Conservation (phyloP, 108 stramenopile species). For the Poteriospumella lacustris region DNA sequence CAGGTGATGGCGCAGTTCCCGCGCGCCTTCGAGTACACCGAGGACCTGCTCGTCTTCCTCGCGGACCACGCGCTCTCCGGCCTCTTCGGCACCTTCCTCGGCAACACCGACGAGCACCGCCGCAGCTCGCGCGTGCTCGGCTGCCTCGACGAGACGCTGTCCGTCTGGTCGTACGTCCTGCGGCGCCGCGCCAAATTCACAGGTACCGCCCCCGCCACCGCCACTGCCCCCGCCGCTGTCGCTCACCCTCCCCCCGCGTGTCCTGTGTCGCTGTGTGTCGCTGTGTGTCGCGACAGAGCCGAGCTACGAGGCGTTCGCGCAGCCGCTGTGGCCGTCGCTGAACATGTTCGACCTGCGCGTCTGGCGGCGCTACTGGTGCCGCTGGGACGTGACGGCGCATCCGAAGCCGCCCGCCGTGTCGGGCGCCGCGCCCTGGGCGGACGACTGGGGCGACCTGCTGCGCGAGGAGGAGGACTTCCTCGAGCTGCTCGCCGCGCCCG, state of each 20-base stretch:
- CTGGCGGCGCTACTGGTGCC: neutral
- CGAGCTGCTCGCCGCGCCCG: too few relatives aligned
- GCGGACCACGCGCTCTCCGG: slow-evolving; percentile 80
- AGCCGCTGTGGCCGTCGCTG: slow-evolving; percentile 10
- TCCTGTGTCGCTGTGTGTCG: too few relatives aligned
- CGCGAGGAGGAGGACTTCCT: too few relatives aligned
- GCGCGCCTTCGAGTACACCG: slow-evolving; percentile 55
- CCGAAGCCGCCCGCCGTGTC: neutral
- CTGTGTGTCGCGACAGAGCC: neutral
- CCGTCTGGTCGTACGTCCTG: neutral
- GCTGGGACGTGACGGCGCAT: slow-evolving; percentile 19
- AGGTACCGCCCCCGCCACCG: too few relatives aligned
- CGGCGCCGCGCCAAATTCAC: neutral
- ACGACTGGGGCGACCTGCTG: too few relatives aligned
- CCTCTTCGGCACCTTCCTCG: slow-evolving; percentile 84
- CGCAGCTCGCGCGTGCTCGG: slow-evolving; percentile 3
- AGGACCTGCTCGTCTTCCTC: slow-evolving; percentile 45
- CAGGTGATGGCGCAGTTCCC: slow-evolving; percentile 79
- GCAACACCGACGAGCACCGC: slow-evolving; percentile 78
- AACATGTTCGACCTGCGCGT: neutral
- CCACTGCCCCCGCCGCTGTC: too few relatives aligned
- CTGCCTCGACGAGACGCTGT: neutral
- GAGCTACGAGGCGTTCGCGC: neutral
- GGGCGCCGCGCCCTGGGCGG: neutral
- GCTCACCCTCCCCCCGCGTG: too few relatives aligned